phyloP scores from a whole-genome alignment of 352 stramenopile genomes.

The Phytophthora agathidicida region DNA sequence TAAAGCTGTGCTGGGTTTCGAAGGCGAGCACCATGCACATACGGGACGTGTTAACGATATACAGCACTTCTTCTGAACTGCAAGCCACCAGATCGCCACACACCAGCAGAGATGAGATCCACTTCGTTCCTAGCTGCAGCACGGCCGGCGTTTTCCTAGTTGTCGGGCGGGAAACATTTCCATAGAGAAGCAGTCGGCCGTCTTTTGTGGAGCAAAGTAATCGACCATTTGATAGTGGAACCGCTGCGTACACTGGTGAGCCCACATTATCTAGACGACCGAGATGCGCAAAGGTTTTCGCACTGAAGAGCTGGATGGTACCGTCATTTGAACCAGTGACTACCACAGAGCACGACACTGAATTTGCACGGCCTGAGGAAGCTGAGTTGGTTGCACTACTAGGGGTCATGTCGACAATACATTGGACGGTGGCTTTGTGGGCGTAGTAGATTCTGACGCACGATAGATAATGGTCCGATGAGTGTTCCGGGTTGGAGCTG shows the following conservation, averaged over 20 bases:
- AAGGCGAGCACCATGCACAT: slow-evolving; percentile 45
- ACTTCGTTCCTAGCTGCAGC: slow-evolving; percentile 50
- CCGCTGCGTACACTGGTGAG: slow-evolving; percentile 63
- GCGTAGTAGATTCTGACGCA: slow-evolving; percentile 40
- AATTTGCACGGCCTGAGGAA: not conserved
- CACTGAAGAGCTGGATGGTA: slow-evolving; percentile 73
- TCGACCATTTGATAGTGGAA: slow-evolving; percentile 23
- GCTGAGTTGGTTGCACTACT: slow-evolving; percentile 1
- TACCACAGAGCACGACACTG: slow-evolving; percentile 33
- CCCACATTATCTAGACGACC: slow-evolving; percentile 47
- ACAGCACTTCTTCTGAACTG: slow-evolving; percentile 62
- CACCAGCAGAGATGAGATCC: slow-evolving; percentile 70
- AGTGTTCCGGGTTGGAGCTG: slow-evolving; percentile 1
- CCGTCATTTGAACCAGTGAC: slow-evolving; percentile 78
- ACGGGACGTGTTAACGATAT: slow-evolving; percentile 55
- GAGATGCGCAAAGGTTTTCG: slow-evolving; percentile 46
- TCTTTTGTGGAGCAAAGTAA: slow-evolving; percentile 77
- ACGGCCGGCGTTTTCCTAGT: slow-evolving; percentile 28
- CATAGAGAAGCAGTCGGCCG: slow-evolving; percentile 58
- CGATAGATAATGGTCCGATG: slow-evolving; percentile 9
- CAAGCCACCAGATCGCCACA: slow-evolving; percentile 51
- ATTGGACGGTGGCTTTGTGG: slow-evolving; percentile 65
- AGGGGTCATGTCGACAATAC: slow-evolving; percentile 33
- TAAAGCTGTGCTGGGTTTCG: slow-evolving; percentile 62
- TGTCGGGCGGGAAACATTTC: slow-evolving; percentile 18